Conservation (phyloP, 805 yeast species). For the Ogataea saltuana region DNA sequence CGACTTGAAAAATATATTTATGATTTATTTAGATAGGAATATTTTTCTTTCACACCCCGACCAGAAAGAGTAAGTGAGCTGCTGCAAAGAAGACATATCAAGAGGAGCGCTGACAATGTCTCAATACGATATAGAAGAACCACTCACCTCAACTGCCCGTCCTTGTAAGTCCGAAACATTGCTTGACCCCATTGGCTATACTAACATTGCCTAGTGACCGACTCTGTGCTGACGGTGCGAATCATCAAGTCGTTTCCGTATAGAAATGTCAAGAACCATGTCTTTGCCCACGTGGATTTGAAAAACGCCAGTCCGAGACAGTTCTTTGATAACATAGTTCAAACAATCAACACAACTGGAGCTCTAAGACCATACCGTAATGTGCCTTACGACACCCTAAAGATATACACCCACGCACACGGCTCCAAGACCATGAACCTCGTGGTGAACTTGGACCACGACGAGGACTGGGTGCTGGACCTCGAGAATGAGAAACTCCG, state of each 20-base stretch:
- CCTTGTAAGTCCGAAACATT: conserved; percentile 47
- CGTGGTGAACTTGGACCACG: conserved; percentile 86
- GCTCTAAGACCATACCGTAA: conserved; percentile 80
- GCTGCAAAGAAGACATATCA: no score
- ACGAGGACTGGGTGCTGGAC: conserved; percentile 69
- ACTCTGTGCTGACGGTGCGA: conserved; percentile 80
- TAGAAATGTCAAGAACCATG: conserved; percentile 78
- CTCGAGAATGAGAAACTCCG: conserved; percentile 39
- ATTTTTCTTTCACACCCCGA: neutral
- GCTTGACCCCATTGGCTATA: neutral
- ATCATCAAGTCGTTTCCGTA: conserved; percentile 90
- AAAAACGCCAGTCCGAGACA: conserved; percentile 64
- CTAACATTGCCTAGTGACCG: conserved; percentile 41
- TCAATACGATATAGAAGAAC: conserved; percentile 54
- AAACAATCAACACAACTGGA: conserved; percentile 53
- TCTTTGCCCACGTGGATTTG: conserved; percentile 70
- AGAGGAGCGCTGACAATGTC: no score
- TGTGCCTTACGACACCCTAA: conserved; percentile 70
- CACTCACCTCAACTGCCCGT: conserved; percentile 74
- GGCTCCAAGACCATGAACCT: conserved; percentile 91
- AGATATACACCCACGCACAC: conserved; percentile 92
- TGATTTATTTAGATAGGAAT: neutral
- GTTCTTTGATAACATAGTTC: conserved; percentile 53
- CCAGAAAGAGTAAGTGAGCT: neutral
- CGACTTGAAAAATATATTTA: neutral